phyloP scores from a whole-genome alignment of 2,329 filamentous ascomycete genomes.

The Leptographium wingfieldii region DNA sequence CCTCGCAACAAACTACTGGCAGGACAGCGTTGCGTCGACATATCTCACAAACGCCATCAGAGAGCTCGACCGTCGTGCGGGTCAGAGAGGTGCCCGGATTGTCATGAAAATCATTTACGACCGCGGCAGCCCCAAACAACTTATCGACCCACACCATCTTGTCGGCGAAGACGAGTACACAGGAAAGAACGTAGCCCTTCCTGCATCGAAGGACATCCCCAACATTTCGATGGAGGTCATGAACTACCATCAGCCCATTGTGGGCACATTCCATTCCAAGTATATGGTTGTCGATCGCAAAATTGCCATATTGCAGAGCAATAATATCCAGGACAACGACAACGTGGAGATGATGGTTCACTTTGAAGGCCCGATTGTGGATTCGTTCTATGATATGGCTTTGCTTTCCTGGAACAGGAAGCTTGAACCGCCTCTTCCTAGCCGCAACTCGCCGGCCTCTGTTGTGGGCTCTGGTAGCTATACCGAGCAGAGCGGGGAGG shows the following conservation, averaged over 20 bases:
- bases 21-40: slow-evolving; percentile 52
- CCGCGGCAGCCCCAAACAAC: slow-evolving; percentile 51
- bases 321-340: slow-evolving; percentile 68
- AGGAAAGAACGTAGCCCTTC: slow-evolving; percentile 45
- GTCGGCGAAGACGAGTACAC: slow-evolving; percentile 47
- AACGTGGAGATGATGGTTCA: slow-evolving; percentile 74
- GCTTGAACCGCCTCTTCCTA: slow-evolving; percentile 47
- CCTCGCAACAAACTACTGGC: slow-evolving; percentile 66
- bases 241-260: slow-evolving; percentile 55
- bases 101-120: slow-evolving; percentile 69
- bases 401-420: slow-evolving; percentile 58
- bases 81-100: slow-evolving; percentile 40
- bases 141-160: slow-evolving; percentile 50
- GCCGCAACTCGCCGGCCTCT: slow-evolving; percentile 35
- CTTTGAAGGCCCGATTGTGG: slow-evolving; percentile 63
- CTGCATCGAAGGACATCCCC: slow-evolving; percentile 51
- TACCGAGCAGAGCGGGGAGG: slow-evolving; percentile 1
- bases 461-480: slow-evolving; percentile 13
- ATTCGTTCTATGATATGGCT: slow-evolving; percentile 62
- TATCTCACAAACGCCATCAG: slow-evolving; percentile 55
- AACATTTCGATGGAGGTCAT: slow-evolving; percentile 60
- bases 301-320: slow-evolving; percentile 60
- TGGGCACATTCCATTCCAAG: slow-evolving; percentile 69
- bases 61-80: slow-evolving; percentile 55
- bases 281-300: slow-evolving; percentile 65